These are phyloP conservation scores for Helotiales sp. DNA, from an alignment of 2,329 filamentous ascomycete genomes.

Conservation along the genomic window DNA sequence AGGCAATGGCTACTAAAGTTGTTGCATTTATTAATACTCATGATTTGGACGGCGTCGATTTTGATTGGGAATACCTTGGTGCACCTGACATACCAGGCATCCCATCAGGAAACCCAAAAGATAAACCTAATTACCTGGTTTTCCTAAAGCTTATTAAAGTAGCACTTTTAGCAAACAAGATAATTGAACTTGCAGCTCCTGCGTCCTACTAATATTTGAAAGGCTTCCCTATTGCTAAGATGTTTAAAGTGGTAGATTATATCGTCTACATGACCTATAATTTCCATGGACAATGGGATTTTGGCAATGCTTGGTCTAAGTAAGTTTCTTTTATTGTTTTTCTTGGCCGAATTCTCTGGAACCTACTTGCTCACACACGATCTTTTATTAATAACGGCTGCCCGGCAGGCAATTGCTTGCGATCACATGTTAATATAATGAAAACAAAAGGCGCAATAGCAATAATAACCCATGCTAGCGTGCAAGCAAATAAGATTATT, in stretches of 20 bases:
- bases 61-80: conserved; percentile 47
- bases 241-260: conserved; percentile 31
- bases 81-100: conserved; percentile 45
- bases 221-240: conserved; percentile 30
- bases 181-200: conserved; percentile 28
- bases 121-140: conserved; percentile 45
- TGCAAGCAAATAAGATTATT: conserved; percentile 40
- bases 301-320: conserved; percentile 42
- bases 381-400: too few relatives aligned
- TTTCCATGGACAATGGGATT: conserved; percentile 50
- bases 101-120: conserved; percentile 36
- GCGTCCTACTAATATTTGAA: conserved; percentile 45
- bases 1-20: conserved; percentile 43
- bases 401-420: conserved; percentile 40
- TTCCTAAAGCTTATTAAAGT: conserved; percentile 39
- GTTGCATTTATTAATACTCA: conserved; percentile 44
- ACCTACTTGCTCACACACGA: too few relatives aligned
- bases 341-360: too few relatives aligned
- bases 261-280: conserved; percentile 39
- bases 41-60: conserved; percentile 43
- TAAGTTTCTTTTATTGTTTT: too few relatives aligned
- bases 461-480: conserved; percentile 48
- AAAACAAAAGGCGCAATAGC: conserved; percentile 43
- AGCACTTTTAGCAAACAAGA: neutral
- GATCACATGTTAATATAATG: conserved; percentile 47